Percentiles rank a stretch among this genome's conserved stretches.
Conservation (phyloP, 306 rosid species). For the Chamaecrista fasciculata region DNA sequence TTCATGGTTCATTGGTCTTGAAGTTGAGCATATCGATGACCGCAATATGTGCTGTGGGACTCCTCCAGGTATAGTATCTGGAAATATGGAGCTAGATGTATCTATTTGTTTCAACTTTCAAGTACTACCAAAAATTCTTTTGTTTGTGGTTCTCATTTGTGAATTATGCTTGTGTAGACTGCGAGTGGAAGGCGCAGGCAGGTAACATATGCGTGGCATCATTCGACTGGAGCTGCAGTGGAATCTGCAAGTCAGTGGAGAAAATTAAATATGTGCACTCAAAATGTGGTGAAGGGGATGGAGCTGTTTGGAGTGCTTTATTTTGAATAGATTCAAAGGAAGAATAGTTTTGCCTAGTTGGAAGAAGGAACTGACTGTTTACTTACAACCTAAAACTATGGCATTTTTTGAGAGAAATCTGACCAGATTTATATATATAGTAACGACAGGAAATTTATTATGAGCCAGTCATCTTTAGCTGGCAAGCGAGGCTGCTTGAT, state of each 20-base stretch:
- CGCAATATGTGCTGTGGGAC: constrained; percentile 98
- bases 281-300: constrained; percentile 94
- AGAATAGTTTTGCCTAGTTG: constrained; percentile 15
- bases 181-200: constrained; percentile 98
- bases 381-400: constrained; percentile 12
- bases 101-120: not conserved
- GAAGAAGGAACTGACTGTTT: constrained; percentile 22
- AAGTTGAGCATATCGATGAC: constrained; percentile 94
- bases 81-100: not conserved
- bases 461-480: constrained; percentile 7
- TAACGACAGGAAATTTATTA: constrained; percentile 18
- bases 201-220: constrained; percentile 90
- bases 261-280: constrained; percentile 84
- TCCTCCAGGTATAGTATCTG: constrained; percentile 76
- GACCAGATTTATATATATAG: constrained; percentile 21
- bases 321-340: constrained; percentile 33
- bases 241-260: constrained; percentile 98
- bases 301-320: constrained; percentile 81
- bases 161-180: constrained; percentile 50
- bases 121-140: not conserved
- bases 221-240: constrained; percentile 99
- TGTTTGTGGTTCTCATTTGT: constrained; percentile 16
- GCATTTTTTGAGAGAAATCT: constrained; percentile 27
- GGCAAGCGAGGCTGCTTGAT: constrained; percentile 24
- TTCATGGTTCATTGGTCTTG: constrained; percentile 96